Evolutionary conservation across 768 basidiomycete species (phyloP), one percentile per base, ranked within the genome.

Genomic region (Lentinula lateritia): DNA sequence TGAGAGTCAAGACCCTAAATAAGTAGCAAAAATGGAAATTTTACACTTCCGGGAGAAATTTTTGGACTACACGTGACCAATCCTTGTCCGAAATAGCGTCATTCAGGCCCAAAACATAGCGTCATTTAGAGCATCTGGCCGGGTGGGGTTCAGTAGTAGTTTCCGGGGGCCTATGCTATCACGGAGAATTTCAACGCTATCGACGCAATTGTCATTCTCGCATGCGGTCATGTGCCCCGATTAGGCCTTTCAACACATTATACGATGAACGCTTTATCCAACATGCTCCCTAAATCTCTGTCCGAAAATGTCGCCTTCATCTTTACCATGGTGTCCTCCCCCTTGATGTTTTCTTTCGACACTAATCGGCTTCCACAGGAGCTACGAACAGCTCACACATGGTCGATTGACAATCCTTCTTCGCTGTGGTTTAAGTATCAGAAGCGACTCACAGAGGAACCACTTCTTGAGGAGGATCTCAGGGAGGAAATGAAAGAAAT

Each of bases 141-240:
- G n/a, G n/a, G n/a, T n/a, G n/a, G n/a, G n/a, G n/a, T n/a, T n/a
- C n/a, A n/a, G n/a, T n/a, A n/a, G n/a, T n/a, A n/a, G n/a, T n/a
- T n/a, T n/a, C n/a, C n/a, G n/a, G n/a, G n/a, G n/a, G n/a, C n/a
- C n/a, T n/a, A 63, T 20, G 62, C 64, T 32, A 72, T 72, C 20
- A 50, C 28, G 28, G 59, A 63, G 6, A 53, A 68, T 42, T 63
- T 67, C 58, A 35, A 58, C 15, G 50, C 55, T 18, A 62, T 72
- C 58, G 62, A 72, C 48, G 71, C 67, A 12, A 65, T 72, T 12
- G 34, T 71, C 56, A 63, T 72, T 39, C 63, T 72, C 9, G 68
- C 66, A 16, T 67, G 70, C 52, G 70, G 71, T 32, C 64, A 65
- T 1, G 35, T 64, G n/a, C 35, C 64, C 16, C 70, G 70, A 36